Base-by-base conservation (phyloP, 225 moss, liverwort and hornwort species). In the Asterella californica region DNA sequence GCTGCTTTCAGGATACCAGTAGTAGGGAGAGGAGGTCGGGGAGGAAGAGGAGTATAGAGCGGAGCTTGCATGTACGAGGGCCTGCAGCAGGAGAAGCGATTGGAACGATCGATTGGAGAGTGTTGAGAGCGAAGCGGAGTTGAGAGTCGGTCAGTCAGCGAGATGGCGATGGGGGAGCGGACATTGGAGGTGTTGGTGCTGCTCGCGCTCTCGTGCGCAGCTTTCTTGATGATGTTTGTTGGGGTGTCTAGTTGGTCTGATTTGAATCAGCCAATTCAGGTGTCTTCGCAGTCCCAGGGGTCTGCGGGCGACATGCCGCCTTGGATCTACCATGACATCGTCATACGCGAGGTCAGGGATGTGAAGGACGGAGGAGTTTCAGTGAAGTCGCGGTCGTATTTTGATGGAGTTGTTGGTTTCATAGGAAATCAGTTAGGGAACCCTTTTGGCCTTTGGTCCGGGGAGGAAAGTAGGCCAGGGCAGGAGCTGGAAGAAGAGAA, bases 301-400 rank as follows among this genome's bases (percentile, higher is more conserved):
- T 32, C 10, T 48, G 11, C 50, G 34, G 48, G 69, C 15, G 54
- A 48, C 10, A 5, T 34, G 3, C 19, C 27, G 2, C 17, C 22
- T 22, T 57, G 78, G 47, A 61, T 37, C 61, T 61, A 37, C 18
- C 4, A 45, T 2, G n/a, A 76, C 8, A 18, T 54, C 37, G 37
- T 32, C 54, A 22, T 61, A 2, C 66, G 2, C 6, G 19, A 29
- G 45, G 37, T n/a, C n/a, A 18, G 25, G 18, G 63, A 82, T 10
- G 68, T 74, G 24, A 22, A 76, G 37, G 67, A 52, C 9, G 79
- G 60, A 25, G 79, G 82, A 27, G 25, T 82, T 70, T 19, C 34
- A 34, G 46, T 70, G 32, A 82, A 55, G 53, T 64, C 57, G 59
- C 79, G 79, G 22, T 75, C 76, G 42, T 85, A 75, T 76, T 30